These are phyloP conservation scores for Boechera divaricarpa DNA, from an alignment of 345 rosid genomes.

Conservation along the genomic window DNA sequence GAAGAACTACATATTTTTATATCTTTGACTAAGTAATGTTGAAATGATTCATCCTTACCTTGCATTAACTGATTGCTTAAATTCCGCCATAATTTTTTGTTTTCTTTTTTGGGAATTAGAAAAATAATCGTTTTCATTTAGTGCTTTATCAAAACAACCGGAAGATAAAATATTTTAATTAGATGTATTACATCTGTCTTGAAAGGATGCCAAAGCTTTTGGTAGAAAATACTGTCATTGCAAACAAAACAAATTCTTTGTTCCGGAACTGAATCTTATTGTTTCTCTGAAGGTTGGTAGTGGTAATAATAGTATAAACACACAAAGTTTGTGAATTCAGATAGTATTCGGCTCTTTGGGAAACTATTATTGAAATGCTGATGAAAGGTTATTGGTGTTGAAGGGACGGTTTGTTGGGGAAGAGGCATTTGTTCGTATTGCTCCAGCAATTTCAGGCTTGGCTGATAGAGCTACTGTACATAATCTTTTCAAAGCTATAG, in stretches of 20 bases:
- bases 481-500: constrained; percentile 85
- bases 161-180: too few relatives aligned
- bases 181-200: too few relatives aligned
- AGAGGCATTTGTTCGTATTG: constrained; percentile 86
- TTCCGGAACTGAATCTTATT: constrained; percentile 9
- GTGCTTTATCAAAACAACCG: too few relatives aligned
- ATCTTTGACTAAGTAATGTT: too few relatives aligned
- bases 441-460: constrained; percentile 88
- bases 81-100: too few relatives aligned
- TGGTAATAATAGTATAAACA: constrained; percentile 2
- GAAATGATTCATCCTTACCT: too few relatives aligned
- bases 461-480: constrained; percentile 90
- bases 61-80: too few relatives aligned
- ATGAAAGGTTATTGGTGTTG: constrained; percentile 44
- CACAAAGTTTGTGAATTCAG: neutral
- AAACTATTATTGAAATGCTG: constrained; percentile 11
- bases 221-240: too few relatives aligned
- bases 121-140: too few relatives aligned
- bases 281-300: constrained; percentile 25
- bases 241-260: neutral
- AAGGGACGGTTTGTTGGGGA: constrained; percentile 78
- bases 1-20: too few relatives aligned
- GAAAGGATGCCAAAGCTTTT: too few relatives aligned
- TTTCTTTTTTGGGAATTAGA: too few relatives aligned
- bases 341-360: constrained; percentile 6